A percentile compares a stretch with the other conserved stretches of the same genome.
Evolutionary conservation across 2,329 filamentous ascomycete genomes (phyloP).

Genomic region (Didymella pomorum): DNA sequence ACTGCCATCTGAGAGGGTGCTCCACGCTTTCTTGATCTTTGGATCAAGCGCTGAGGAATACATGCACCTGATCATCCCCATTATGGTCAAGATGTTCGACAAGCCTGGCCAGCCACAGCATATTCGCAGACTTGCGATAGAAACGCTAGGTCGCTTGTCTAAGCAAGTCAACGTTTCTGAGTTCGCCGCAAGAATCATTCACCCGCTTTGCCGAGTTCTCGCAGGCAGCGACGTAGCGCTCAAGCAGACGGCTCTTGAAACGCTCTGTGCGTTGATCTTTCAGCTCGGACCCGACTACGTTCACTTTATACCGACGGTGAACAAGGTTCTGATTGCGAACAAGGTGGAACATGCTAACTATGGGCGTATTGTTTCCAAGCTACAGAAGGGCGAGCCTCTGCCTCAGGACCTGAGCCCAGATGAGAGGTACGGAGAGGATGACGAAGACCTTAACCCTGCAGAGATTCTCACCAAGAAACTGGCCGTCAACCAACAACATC

Average conservation of each 20-base stretch:
- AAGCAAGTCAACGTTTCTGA: conserved; percentile 97
- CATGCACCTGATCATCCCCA: conserved; percentile 97
- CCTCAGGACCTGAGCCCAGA: conserved; percentile 93
- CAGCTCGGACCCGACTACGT: conserved; percentile 95
- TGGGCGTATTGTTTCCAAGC: conserved; percentile 86
- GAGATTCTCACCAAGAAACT: conserved; percentile 93
- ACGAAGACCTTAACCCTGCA: conserved; percentile 80
- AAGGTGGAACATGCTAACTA: conserved; percentile 92
- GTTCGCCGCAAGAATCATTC: conserved; percentile 94
- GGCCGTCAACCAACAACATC: conserved; percentile 95
- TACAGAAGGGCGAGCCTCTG: conserved; percentile 93
- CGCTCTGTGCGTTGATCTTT: conserved; percentile 92
- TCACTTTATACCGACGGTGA: conserved; percentile 92
- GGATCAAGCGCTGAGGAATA: conserved; percentile 96
- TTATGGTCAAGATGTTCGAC: conserved; percentile 93
- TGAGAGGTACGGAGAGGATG: conserved; percentile 76
- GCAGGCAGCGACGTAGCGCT: conserved; percentile 75
- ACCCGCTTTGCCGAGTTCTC: conserved; percentile 86
- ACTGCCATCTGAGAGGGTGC: conserved; percentile 84
- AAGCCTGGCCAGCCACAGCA: conserved; percentile 81
- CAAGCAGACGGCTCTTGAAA: conserved; percentile 86
- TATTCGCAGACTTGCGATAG: conserved; percentile 87
- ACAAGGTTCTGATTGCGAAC: conserved; percentile 79
- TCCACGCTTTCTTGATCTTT: conserved; percentile 96
- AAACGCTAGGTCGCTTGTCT: conserved; percentile 92